Evolutionary conservation across 2,329 filamentous ascomycete species (phyloP).

Genomic region (Pezicula radicicola): DNA sequence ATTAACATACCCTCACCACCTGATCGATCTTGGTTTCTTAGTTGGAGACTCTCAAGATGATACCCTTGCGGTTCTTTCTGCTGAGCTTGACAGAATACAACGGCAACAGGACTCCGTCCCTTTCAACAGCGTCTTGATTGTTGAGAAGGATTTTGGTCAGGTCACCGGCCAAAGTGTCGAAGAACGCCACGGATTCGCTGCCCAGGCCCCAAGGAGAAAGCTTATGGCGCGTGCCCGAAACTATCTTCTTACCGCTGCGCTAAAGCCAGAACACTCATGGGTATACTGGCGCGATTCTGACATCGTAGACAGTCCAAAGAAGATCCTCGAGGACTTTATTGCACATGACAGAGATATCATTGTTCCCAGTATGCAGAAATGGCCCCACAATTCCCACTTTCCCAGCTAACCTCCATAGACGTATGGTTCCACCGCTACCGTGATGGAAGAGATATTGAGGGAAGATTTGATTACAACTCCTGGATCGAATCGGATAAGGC

Average conservation of each 20-base stretch:
- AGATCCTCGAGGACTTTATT: slow-evolving; percentile 92
- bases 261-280: slow-evolving; percentile 96
- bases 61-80: slow-evolving; percentile 79
- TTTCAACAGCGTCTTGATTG: slow-evolving; percentile 79
- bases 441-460: slow-evolving; percentile 82
- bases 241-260: slow-evolving; percentile 77
- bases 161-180: slow-evolving; percentile 67
- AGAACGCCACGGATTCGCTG: slow-evolving; percentile 80
- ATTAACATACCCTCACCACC: slow-evolving; percentile 88
- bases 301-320: slow-evolving; percentile 83
- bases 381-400: not conserved
- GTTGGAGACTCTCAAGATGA: slow-evolving; percentile 91
- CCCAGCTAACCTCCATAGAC: slow-evolving; percentile 53
- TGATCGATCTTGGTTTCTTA: slow-evolving; percentile 94
- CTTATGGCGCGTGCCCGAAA: slow-evolving; percentile 88
- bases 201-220: slow-evolving; percentile 87
- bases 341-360: slow-evolving; percentile 90
- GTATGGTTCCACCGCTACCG: slow-evolving; percentile 93
- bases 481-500: slow-evolving; percentile 93
- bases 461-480: slow-evolving; percentile 98
- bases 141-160: slow-evolving; percentile 84
- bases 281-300: slow-evolving; percentile 99
- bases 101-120: slow-evolving; percentile 67
- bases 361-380: slow-evolving; percentile 74
- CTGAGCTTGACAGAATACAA: slow-evolving; percentile 86